Conservation (phyloP, 352 stramenopile genomes). For the Peronospora destructor region DNA sequence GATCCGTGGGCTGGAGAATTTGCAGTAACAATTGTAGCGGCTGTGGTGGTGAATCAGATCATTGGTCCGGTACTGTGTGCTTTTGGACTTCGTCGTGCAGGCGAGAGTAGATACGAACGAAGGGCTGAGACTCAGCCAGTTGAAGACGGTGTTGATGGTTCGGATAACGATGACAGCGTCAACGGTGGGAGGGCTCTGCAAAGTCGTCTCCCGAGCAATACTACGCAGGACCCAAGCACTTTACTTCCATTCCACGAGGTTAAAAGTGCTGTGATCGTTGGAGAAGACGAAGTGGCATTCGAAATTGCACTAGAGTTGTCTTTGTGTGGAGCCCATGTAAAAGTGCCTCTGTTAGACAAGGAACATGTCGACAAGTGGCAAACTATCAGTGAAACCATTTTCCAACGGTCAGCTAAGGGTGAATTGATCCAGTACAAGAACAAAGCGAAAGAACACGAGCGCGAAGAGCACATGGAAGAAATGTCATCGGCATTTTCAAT, state of each 20-base stretch:
- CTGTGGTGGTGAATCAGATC: slow-evolving; percentile 69
- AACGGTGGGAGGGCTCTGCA: background rate
- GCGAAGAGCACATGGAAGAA: slow-evolving; percentile 24
- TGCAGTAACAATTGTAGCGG: slow-evolving; percentile 53
- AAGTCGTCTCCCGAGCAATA: slow-evolving; percentile 16
- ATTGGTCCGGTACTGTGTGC: slow-evolving; percentile 58
- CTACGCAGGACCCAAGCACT: slow-evolving; percentile 29
- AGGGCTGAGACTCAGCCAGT: slow-evolving; percentile 8
- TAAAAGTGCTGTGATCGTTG: slow-evolving; percentile 51
- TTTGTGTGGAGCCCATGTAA: slow-evolving; percentile 55
- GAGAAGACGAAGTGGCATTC: no score
- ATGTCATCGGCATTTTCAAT: slow-evolving; percentile 28
- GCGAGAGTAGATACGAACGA: slow-evolving; percentile 40
- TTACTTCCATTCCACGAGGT: slow-evolving; percentile 48
- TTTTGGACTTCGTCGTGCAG: slow-evolving; percentile 42
- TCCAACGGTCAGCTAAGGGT: slow-evolving; percentile 43
- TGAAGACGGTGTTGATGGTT: slow-evolving; percentile 7
- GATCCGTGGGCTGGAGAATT: slow-evolving; percentile 57
- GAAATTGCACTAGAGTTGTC: slow-evolving; percentile 54
- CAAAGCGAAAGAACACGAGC: slow-evolving; percentile 36
- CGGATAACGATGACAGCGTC: slow-evolving; percentile 12
- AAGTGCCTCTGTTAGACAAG: slow-evolving; percentile 51
- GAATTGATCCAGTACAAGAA: slow-evolving; percentile 65
- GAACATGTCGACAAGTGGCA: slow-evolving; percentile 53
- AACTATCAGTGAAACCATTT: slow-evolving; percentile 49